Evolutionary conservation across 352 stramenopile species (phyloP).

Genomic region (Globisporangium nodosum): DNA sequence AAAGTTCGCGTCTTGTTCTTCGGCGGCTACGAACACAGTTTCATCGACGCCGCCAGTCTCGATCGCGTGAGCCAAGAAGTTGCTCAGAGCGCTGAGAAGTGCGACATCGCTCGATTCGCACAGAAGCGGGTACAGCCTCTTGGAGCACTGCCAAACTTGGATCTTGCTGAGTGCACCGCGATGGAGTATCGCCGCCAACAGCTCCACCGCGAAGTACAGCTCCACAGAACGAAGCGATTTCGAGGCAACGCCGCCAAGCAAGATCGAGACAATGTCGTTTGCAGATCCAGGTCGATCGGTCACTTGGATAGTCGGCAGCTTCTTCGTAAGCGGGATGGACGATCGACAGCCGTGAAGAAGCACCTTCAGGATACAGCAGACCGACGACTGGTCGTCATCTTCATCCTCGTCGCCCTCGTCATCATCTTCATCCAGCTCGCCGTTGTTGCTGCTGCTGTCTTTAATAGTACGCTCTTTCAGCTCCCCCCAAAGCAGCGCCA

Average conservation of each 20-base stretch:
- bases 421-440: conserved; percentile 14
- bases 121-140: conserved; percentile 42
- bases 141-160: conserved; percentile 48
- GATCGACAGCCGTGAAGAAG: conserved; percentile 57
- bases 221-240: conserved; percentile 38
- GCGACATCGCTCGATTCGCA: conserved; percentile 24
- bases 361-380: conserved; percentile 73
- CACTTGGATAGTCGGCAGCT: conserved; percentile 26
- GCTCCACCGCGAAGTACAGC: conserved; percentile 57
- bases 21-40: conserved; percentile 17
- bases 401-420: conserved; percentile 41
- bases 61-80: conserved; percentile 61
- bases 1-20: conserved; percentile 9
- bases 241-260: conserved; percentile 24
- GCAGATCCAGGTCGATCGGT: conserved; percentile 16
- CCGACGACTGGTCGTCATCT: conserved; percentile 58
- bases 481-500: conserved; percentile 45
- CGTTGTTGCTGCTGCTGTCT: conserved; percentile 13
- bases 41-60: conserved; percentile 45
- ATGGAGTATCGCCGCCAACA: conserved; percentile 56
- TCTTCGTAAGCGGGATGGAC: conserved; percentile 58
- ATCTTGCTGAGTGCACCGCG: conserved; percentile 39
- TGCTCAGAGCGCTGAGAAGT: conserved; percentile 47
- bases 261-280: conserved; percentile 40
- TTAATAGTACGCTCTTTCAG: conserved; percentile 22